Evolutionary conservation across 495 filamentous ascomycete species (phyloP), one percentile per base, ranked within the genome.

Genomic region (Podospora pseudoanserina): DNA sequence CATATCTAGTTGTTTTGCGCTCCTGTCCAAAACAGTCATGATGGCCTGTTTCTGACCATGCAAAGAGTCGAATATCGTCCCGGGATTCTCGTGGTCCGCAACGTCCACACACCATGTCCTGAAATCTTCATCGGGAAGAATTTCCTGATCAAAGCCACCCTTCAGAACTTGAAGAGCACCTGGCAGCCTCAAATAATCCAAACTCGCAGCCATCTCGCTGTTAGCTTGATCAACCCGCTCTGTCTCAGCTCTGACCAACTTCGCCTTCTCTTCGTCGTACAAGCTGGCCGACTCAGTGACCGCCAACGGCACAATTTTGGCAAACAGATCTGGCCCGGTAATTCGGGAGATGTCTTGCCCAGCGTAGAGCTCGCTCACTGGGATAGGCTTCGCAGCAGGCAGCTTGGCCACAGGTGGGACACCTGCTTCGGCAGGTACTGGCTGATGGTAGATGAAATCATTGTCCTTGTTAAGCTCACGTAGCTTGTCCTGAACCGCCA

Each of bases 261-360:
- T 98, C 20, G 96, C 95, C 76, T 98, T 99, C 78, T 99, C 95
- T 79, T 99, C 95, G 74, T 98, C 95, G 76, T 99, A 99, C 71
- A 98, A 80, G 77, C 94, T 97, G 32, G 95, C 95, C 39, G 92
- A 95, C 76, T 99, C 94, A 5, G 95, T 99, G 7, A 99, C 94
- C 6, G 92, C 91, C 85, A 97, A 92, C 2, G 95, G 95, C 13
- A 98, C 93, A 65, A 99, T 95, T 74, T 94, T 96, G 67, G 95
- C 88, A 80, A 99, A 99, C 65, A 99, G 91, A 80, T 98, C 96
- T 1, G 94, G 95, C 0, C 95, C 95, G 62, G 96, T 99, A 59
- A 98, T 98, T 11, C 92, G 85, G 75, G 96, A 92, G 56, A 99
- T 97, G 80, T 99, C 95, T 76, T 97, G 94, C 26, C 94, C 94